Percentiles rank a stretch among this genome's conserved stretches.
phyloP scores from a whole-genome alignment of 768 basidiomycete species.

The Kondoa subrosea region DNA sequence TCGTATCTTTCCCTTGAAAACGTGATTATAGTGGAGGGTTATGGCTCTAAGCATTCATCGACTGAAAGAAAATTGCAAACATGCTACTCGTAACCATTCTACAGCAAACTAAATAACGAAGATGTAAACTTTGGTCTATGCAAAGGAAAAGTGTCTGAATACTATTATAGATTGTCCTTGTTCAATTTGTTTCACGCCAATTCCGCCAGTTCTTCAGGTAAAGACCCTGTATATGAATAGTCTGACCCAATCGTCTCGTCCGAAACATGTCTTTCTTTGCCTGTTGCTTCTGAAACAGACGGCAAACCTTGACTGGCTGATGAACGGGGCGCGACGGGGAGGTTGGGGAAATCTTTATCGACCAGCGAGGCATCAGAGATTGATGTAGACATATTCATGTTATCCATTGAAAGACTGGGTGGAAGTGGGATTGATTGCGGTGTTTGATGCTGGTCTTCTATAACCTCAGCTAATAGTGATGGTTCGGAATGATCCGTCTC shows the following conservation, averaged over 20 bases:
- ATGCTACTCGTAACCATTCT: too few species aligned
- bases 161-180: neutral
- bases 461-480: neutral
- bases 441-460: neutral
- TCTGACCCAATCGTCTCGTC: neutral
- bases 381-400: neutral
- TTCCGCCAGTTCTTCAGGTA: neutral
- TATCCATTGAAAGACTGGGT: neutral
- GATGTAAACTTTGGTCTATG: too few species aligned
- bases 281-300: neutral
- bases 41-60: too few species aligned
- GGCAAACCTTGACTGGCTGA: neutral
- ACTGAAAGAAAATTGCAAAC: too few species aligned
- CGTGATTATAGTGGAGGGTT: too few species aligned
- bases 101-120: too few species aligned
- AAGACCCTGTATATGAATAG: neutral
- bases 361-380: neutral
- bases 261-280: too few species aligned
- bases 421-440: neutral
- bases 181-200: neutral
- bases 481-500: neutral
- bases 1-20: too few species aligned
- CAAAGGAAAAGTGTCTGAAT: too few species aligned
- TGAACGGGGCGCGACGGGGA: neutral
- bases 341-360: neutral